Evolutionary conservation across 805 yeast genomes (phyloP).

Genomic region (Vanderwaltozyma polyspora): DNA sequence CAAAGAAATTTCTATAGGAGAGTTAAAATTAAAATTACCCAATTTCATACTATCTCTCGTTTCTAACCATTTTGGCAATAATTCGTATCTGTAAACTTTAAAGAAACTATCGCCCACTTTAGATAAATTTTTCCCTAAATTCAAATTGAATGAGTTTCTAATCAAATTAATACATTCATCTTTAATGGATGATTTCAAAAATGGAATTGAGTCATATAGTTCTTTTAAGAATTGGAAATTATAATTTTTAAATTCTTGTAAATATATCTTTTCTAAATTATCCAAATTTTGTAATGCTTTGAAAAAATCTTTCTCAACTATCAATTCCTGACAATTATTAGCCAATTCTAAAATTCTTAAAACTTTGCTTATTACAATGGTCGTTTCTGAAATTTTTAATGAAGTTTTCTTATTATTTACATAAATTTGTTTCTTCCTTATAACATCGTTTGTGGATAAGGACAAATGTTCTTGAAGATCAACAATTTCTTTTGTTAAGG

Average conservation of each 20-base stretch:
- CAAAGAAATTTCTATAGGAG: slow-evolving; percentile 73
- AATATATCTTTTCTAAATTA: slow-evolving; percentile 55
- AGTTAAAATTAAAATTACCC: slow-evolving; percentile 54
- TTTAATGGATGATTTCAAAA: slow-evolving; percentile 57
- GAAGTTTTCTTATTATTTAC: slow-evolving; percentile 53
- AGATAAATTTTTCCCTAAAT: slow-evolving; percentile 49
- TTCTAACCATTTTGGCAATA: slow-evolving; percentile 44
- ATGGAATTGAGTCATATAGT: slow-evolving; percentile 67
- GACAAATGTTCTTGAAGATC: slow-evolving; percentile 48
- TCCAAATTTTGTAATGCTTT: slow-evolving; percentile 78
- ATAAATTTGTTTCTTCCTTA: slow-evolving; percentile 47
- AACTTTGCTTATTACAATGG: slow-evolving; percentile 56
- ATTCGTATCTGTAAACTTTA: slow-evolving; percentile 45
- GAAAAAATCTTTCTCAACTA: slow-evolving; percentile 63
- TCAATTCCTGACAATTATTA: slow-evolving; percentile 73
- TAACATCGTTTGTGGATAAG: slow-evolving; percentile 54
- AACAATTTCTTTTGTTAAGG: slow-evolving; percentile 41
- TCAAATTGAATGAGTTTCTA: slow-evolving; percentile 50
- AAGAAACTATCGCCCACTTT: slow-evolving; percentile 31
- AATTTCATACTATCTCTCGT: slow-evolving; percentile 46
- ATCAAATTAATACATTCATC: slow-evolving; percentile 61
- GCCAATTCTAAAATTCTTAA: slow-evolving; percentile 76
- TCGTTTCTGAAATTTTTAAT: slow-evolving; percentile 60
- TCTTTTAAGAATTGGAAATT: slow-evolving; percentile 54
- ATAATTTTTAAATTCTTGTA: slow-evolving; percentile 59